Conservation (phyloP, 257 asterid species). For the Knoxia roxburghii region DNA sequence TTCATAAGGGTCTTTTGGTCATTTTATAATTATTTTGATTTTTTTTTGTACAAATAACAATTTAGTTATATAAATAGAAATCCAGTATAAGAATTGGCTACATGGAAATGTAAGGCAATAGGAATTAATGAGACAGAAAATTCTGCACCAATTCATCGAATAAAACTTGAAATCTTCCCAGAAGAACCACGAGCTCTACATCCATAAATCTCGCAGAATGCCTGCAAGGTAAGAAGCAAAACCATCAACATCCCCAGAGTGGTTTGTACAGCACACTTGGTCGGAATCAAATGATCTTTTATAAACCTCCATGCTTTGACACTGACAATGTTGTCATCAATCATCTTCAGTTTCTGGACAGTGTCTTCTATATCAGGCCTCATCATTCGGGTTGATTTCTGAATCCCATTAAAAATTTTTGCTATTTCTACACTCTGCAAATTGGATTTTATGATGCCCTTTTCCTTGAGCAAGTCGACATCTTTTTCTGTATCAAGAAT, state of each 20-base stretch:
- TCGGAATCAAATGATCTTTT: not conserved
- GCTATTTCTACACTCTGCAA: slow-evolving; percentile 11
- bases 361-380: not conserved
- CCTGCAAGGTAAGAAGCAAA: not conserved
- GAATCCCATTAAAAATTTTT: slow-evolving; percentile 17
- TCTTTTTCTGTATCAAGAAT: slow-evolving; percentile 20
- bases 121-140: no score
- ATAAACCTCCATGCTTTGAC: not conserved
- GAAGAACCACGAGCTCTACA: not conserved
- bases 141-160: no score
- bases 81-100: no score
- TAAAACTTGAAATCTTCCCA: not conserved
- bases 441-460: slow-evolving; percentile 5
- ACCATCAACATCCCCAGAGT: not conserved
- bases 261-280: not conserved
- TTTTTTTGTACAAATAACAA: no score
- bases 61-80: no score
- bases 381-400: slow-evolving; percentile 1
- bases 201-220: not conserved
- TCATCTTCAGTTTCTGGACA: not conserved
- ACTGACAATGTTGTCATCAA: not conserved
- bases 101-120: no score
- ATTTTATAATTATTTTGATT: no score
- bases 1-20: no score
- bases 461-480: slow-evolving; percentile 9